These are phyloP conservation scores for Pythium dissotocum DNA, from an alignment of 352 stramenopile genomes.

Conservation along the genomic window DNA sequence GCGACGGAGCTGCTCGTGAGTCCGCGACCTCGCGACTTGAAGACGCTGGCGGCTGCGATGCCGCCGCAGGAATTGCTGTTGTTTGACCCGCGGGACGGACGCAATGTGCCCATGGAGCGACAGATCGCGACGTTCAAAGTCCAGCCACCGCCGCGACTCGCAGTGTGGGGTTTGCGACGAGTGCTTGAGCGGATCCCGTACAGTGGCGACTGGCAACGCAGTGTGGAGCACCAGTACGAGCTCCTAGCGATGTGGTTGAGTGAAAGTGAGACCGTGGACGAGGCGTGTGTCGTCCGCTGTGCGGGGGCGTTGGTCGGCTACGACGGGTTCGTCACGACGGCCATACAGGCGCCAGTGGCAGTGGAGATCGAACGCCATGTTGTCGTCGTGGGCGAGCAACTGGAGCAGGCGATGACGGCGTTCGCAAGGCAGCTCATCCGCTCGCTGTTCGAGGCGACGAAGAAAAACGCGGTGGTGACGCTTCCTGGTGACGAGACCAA, in stretches of 20 bases:
- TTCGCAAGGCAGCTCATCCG: conserved; percentile 54
- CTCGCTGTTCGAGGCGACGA: conserved; percentile 36
- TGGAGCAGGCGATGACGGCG: conserved; percentile 50
- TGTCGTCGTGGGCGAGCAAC: conserved; percentile 34
- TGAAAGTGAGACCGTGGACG: conserved; percentile 15
- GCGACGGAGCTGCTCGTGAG: conserved; percentile 20
- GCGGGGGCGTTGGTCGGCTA: conserved; percentile 16
- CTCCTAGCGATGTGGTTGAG: conserved; percentile 1
- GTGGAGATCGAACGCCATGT: conserved; percentile 42
- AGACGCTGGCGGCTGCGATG: conserved; percentile 9
- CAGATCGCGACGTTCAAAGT: conserved; percentile 25
- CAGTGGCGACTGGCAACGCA: conserved; percentile 9
- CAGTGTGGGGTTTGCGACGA: conserved; percentile 13
- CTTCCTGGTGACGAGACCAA: conserved; percentile 2
- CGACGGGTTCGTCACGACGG: conserved; percentile 4
- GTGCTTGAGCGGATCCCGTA: conserved; percentile 17
- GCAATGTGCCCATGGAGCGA: background rate
- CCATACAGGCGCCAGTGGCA: background rate
- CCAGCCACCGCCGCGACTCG: background rate
- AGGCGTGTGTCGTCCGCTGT: conserved; percentile 16
- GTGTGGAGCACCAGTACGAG: background rate
- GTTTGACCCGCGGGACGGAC: conserved; percentile 9
- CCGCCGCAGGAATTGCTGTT: conserved; percentile 5
- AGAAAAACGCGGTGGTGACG: conserved; percentile 7
- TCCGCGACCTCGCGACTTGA: conserved; percentile 29